phyloP scores from a whole-genome alignment of 805 yeast species.

The Starmera quercuum region DNA sequence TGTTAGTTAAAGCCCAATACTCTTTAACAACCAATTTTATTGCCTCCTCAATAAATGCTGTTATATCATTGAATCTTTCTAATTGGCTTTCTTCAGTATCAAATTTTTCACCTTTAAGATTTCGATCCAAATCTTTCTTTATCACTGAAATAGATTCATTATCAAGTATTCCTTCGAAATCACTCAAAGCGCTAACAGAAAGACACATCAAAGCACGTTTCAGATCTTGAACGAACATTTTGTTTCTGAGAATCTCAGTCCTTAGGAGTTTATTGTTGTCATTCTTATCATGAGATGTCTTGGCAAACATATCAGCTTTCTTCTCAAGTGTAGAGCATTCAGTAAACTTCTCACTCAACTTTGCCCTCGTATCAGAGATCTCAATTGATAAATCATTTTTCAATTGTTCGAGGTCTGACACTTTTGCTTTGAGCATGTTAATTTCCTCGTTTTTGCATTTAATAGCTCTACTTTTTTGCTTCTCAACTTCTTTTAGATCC shows the following conservation, averaged over 20 bases:
- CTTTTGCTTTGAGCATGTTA: conserved; percentile 3
- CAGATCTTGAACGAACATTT: conserved; percentile 6
- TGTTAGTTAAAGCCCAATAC: conserved; percentile 6
- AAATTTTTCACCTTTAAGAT: not conserved
- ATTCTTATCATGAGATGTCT: conserved; percentile 1
- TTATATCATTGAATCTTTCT: conserved; percentile 6
- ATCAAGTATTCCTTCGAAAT: conserved; percentile 13
- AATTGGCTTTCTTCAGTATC: conserved; percentile 2
- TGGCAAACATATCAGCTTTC: conserved; percentile 1
- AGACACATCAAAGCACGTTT: conserved; percentile 5
- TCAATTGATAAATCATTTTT: not conserved
- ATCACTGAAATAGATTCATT: conserved; percentile 6
- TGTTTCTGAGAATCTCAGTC: conserved; percentile 6
- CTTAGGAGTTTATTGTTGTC: conserved; percentile 6
- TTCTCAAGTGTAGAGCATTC: conserved; percentile 2
- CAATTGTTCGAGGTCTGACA: not conserved
- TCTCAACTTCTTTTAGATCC: not conserved
- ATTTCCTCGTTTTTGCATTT: conserved; percentile 11
- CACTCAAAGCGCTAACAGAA: conserved; percentile 3
- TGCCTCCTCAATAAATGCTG: conserved; percentile 12
- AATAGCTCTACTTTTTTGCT: not conserved
- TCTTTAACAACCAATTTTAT: conserved; percentile 9
- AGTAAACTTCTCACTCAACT: conserved; percentile 7
- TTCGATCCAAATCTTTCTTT: conserved; percentile 4
- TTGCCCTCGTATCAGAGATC: conserved; percentile 5